Evolutionary conservation across 208 protist species (phyloP), one percentile per base, ranked within the genome.

Genomic region (Crithidia bombi): DNA sequence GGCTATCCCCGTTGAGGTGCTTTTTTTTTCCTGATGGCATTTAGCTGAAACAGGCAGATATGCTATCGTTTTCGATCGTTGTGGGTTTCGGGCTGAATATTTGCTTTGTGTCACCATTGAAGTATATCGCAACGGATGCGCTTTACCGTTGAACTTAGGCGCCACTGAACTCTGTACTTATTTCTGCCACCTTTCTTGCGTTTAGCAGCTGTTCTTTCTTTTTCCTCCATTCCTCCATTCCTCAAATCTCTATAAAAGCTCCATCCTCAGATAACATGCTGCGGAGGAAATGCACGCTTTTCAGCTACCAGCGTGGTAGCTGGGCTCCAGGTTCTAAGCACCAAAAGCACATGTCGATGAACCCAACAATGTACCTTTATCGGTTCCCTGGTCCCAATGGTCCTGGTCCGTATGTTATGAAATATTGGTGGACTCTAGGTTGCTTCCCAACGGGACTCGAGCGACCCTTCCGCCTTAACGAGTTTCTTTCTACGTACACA

Each of bases 361-460:
- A 93, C 52, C 89, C 88, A 2, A 91, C 87, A 10, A 71, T 75
- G 44, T 96, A 90, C 73, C 56, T 95, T 33, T 96, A 96, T 43
- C 73, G 92, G 17, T 94, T 95, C 83, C 74, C 92, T 26, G 89
- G 89, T 26, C 82, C 85, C 32, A 73, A 70, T 56, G 89, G 89
- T 17, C 92, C 92, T 26, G 92, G 92, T 2, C 89, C 89, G 14
- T 94, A 93, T 59, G 90, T 88, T 15, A 94, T 96, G 89, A 96
- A 96, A 69, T 96, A 94, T 57, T 96, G 87, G 87, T 94, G 89
- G 87, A 96, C 92, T 36, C 68, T 95, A 14, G 92, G 92, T 11
- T 92, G 85, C 79, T 93, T 95, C 65, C 92, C 92, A 15, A 96
- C 87, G 30, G 92, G 92, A 25, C 55, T 91, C 55, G 85, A 91